Conservation (phyloP, 768 basidiomycete genomes). For the Xanthoconium stramineum region DNA sequence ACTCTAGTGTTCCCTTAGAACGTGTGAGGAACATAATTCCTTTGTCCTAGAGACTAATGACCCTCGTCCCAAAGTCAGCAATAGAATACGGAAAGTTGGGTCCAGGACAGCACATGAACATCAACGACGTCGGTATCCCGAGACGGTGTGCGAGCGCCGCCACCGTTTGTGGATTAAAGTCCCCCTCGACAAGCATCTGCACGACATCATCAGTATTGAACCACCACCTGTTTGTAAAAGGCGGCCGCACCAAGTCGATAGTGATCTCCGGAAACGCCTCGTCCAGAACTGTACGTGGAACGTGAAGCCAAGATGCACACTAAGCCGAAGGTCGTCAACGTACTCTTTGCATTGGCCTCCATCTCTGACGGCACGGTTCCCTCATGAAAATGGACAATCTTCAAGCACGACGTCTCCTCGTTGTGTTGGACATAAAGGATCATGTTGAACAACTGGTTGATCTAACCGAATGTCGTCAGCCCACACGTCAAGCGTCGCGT, state of each 20-base stretch:
- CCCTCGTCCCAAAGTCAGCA: conserved; percentile 51
- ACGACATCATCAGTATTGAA: background rate
- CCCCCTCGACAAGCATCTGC: conserved; percentile 45
- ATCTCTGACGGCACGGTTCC: conserved; percentile 63
- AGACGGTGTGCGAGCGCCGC: conserved; percentile 49
- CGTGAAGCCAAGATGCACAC: background rate
- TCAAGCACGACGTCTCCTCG: conserved; percentile 67
- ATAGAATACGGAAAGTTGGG: conserved; percentile 38
- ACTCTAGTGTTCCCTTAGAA: no score
- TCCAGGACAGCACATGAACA: conserved; percentile 65
- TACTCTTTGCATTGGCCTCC: conserved; percentile 68
- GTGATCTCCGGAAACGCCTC: conserved; percentile 66
- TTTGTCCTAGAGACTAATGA: conserved; percentile 32
- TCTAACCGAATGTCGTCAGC: conserved; percentile 38
- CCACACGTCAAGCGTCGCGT: background rate
- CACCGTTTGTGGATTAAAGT: conserved; percentile 45
- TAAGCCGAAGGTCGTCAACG: conserved; percentile 4
- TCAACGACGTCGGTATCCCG: conserved; percentile 49
- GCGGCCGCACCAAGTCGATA: conserved; percentile 48
- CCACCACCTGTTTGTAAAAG: background rate
- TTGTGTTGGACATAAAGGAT: conserved; percentile 63
- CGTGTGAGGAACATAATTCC: no score
- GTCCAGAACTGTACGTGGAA: conserved; percentile 41
- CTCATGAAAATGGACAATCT: conserved; percentile 65
- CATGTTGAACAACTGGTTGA: conserved; percentile 62